phyloP scores from a whole-genome alignment of 176 grass and related monocot genomes.

The Carex pumila region DNA sequence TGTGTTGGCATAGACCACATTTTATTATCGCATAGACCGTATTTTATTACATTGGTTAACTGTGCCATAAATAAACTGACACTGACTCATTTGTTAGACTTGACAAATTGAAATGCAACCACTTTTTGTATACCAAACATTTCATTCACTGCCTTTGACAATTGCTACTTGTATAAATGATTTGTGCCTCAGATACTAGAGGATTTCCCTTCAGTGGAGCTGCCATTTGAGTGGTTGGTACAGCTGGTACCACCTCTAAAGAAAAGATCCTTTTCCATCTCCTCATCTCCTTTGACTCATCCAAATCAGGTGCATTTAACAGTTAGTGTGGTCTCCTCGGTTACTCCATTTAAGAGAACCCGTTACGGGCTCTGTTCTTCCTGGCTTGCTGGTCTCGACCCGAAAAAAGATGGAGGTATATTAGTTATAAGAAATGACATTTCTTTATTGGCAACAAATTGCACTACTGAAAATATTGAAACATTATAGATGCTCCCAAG shows the following conservation, averaged over 20 bases:
- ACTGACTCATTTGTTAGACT: background rate
- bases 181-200: conserved; percentile 50
- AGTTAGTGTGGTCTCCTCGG: conserved; percentile 69
- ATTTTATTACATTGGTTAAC: too few relatives aligned
- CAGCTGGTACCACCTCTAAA: conserved; percentile 85
- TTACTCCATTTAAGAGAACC: conserved; percentile 64
- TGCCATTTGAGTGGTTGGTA: conserved; percentile 95
- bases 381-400: conserved; percentile 60
- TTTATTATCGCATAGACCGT: too few relatives aligned
- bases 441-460: background rate
- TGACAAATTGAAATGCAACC: background rate
- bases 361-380: conserved; percentile 72
- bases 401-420: conserved; percentile 44
- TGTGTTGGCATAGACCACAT: too few relatives aligned
- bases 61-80: background rate
- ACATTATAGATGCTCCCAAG: background rate
- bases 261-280: conserved; percentile 93
- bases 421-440: background rate
- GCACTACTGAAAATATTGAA: background rate
- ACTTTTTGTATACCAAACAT: background rate
- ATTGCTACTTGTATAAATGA: background rate
- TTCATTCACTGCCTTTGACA: background rate
- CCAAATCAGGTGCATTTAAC: conserved; percentile 75
- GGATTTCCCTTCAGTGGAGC: conserved; percentile 81
- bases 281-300: conserved; percentile 71